Conservation (phyloP, 495 filamentous ascomycete species). For the Podospora fimiseda region DNA sequence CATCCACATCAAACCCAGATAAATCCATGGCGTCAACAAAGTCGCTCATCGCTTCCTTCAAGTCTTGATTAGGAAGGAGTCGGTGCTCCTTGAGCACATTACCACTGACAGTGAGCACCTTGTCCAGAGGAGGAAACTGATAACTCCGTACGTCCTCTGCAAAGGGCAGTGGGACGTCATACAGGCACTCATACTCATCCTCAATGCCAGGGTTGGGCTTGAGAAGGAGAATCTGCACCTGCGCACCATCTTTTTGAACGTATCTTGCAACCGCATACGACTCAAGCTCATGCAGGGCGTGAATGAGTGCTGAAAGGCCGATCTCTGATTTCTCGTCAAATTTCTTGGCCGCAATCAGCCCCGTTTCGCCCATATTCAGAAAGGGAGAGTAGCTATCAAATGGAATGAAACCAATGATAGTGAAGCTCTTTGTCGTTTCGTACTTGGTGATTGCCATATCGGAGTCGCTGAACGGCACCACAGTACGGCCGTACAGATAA, state of each 20-base stretch:
- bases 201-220: constrained; percentile 75
- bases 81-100: constrained; percentile 76
- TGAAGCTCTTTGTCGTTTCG: constrained; percentile 65
- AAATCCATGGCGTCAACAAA: constrained; percentile 96
- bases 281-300: constrained; percentile 78
- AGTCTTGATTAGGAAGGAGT: constrained; percentile 69
- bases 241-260: constrained; percentile 71
- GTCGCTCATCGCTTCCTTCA: constrained; percentile 74
- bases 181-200: constrained; percentile 75
- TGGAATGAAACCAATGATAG: constrained; percentile 81
- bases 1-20: constrained; percentile 48
- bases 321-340: constrained; percentile 69
- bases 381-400: constrained; percentile 73
- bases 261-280: constrained; percentile 83
- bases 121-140: constrained; percentile 84
- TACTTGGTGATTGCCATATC: constrained; percentile 78
- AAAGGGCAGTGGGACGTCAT: constrained; percentile 91
- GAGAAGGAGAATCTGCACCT: constrained; percentile 73
- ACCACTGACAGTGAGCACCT: constrained; percentile 84
- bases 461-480: constrained; percentile 77
- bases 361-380: constrained; percentile 71
- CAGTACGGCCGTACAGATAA: constrained; percentile 89
- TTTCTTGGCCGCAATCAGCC: constrained; percentile 65
- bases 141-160: constrained; percentile 86
- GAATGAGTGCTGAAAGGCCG: constrained; percentile 83